phyloP scores from a whole-genome alignment of 495 filamentous ascomycete genomes.

The Aspergillus mulundensis region DNA sequence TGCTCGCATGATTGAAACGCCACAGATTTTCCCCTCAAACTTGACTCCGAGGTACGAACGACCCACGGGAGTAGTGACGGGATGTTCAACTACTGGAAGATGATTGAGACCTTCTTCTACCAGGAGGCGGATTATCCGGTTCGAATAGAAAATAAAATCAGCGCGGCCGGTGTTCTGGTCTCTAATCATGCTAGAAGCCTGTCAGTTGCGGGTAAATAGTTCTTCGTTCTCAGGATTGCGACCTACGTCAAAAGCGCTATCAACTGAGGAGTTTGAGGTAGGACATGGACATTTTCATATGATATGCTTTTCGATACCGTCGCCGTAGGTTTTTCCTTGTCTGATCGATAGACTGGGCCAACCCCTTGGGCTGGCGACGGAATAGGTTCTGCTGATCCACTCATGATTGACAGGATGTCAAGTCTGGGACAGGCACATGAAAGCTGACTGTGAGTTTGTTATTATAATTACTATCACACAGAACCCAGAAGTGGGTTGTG shows the following conservation, averaged over 20 bases:
- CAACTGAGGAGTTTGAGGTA: slow-evolving; percentile 91
- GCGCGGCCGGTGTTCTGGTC: slow-evolving; percentile 83
- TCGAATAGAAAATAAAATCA: slow-evolving; percentile 99
- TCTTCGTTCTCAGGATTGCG: background rate
- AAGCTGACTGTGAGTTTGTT: background rate
- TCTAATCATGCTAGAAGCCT: slow-evolving; percentile 75
- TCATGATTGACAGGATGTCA: slow-evolving; percentile 6
- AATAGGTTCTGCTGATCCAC: slow-evolving; percentile 22
- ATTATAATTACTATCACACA: background rate
- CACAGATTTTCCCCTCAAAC: slow-evolving; percentile 97
- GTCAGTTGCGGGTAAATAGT: slow-evolving; percentile 14
- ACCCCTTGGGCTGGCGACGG: slow-evolving; percentile 65
- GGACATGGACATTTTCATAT: slow-evolving; percentile 81
- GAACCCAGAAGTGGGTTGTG: no score
- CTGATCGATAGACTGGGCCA: slow-evolving; percentile 72
- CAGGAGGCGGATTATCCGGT: slow-evolving; percentile 95
- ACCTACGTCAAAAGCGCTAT: slow-evolving; percentile 94
- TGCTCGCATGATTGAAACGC: slow-evolving; percentile 96
- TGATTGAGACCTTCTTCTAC: slow-evolving; percentile 98
- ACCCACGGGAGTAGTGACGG: slow-evolving; percentile 86
- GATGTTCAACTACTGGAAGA: slow-evolving; percentile 82
- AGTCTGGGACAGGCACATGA: background rate
- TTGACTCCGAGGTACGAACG: slow-evolving; percentile 84
- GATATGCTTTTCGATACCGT: slow-evolving; percentile 83
- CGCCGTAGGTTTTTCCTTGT: slow-evolving; percentile 77